Percentiles rank a stretch among this genome's conserved stretches.
Evolutionary conservation across 2,329 filamentous ascomycete species (phyloP).

Genomic region (Botrytis elliptica): DNA sequence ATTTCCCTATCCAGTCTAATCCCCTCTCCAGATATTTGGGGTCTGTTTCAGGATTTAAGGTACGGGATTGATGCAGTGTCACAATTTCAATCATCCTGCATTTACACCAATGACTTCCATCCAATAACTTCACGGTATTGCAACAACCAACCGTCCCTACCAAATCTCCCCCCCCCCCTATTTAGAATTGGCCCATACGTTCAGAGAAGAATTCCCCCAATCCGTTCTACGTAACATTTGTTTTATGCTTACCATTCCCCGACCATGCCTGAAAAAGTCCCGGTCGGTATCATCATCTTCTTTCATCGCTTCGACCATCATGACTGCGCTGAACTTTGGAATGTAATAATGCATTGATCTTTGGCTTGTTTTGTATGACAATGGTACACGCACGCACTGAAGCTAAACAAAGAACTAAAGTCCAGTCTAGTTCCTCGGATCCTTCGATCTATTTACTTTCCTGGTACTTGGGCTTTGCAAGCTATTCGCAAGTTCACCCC

Average conservation of each 20-base stretch:
- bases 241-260: not conserved
- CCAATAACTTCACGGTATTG: not conserved
- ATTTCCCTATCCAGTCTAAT: not conserved
- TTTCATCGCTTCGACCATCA: not conserved
- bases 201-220: not conserved
- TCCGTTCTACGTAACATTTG: not conserved
- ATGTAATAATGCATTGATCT: slow-evolving; percentile 20
- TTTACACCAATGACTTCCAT: not conserved
- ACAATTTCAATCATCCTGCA: slow-evolving; percentile 8
- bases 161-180: not conserved
- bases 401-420: not conserved
- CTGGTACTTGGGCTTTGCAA: not conserved
- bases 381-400: slow-evolving; percentile 6
- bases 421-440: not conserved
- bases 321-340: not conserved
- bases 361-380: slow-evolving; percentile 15
- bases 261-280: not conserved
- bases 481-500: not conserved
- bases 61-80: slow-evolving; percentile 2
- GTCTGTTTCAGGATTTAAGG: slow-evolving; percentile 7
- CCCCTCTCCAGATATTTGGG: not conserved
- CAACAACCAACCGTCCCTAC: not conserved
- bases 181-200: not conserved
- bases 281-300: not conserved
- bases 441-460: not conserved